phyloP scores from a whole-genome alignment of 2,329 filamentous ascomycete species.

The Cladophialophora exuberans region DNA sequence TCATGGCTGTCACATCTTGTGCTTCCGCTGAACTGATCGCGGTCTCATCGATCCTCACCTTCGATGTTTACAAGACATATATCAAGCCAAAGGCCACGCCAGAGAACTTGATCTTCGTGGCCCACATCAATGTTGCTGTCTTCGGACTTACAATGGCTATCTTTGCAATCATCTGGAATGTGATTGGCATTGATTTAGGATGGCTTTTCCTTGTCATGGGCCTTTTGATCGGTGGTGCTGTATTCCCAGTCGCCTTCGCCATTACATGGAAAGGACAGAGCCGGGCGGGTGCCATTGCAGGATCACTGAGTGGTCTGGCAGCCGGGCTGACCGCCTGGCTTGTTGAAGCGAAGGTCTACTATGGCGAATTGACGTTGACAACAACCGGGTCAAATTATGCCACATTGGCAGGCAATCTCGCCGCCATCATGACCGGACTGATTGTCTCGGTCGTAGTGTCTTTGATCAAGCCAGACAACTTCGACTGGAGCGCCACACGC shows the following conservation, averaged over 20 bases:
- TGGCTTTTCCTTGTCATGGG: slow-evolving; percentile 67
- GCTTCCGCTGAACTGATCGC: slow-evolving; percentile 83
- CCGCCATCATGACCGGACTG: slow-evolving; percentile 74
- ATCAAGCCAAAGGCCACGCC: slow-evolving; percentile 76
- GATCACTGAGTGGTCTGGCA: slow-evolving; percentile 64
- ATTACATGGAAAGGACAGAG: slow-evolving; percentile 81
- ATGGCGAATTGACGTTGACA: slow-evolving; percentile 67
- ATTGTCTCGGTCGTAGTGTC: slow-evolving; percentile 76
- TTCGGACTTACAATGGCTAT: slow-evolving; percentile 49
- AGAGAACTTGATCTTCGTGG: slow-evolving; percentile 76
- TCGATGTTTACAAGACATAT: slow-evolving; percentile 86
- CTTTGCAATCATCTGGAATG: slow-evolving; percentile 28
- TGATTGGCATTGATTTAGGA: slow-evolving; percentile 25
- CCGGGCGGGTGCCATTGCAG: slow-evolving; percentile 51
- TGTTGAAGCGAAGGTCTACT: slow-evolving; percentile 71
- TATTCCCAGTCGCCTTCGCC: slow-evolving; percentile 78
- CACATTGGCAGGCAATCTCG: slow-evolving; percentile 68
- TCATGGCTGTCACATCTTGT: slow-evolving; percentile 69
- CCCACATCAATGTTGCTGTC: slow-evolving; percentile 70
- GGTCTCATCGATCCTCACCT: slow-evolving; percentile 83
- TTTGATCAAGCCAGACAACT: slow-evolving; percentile 75
- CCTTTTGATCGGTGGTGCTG: slow-evolving; percentile 81
- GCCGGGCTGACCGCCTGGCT: slow-evolving; percentile 76
- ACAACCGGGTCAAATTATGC: slow-evolving; percentile 74
- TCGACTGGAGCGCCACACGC: slow-evolving; percentile 74